These are phyloP conservation scores for Perilla frutescens DNA, from an alignment of 257 asterid genomes.

Conservation along the genomic window DNA sequence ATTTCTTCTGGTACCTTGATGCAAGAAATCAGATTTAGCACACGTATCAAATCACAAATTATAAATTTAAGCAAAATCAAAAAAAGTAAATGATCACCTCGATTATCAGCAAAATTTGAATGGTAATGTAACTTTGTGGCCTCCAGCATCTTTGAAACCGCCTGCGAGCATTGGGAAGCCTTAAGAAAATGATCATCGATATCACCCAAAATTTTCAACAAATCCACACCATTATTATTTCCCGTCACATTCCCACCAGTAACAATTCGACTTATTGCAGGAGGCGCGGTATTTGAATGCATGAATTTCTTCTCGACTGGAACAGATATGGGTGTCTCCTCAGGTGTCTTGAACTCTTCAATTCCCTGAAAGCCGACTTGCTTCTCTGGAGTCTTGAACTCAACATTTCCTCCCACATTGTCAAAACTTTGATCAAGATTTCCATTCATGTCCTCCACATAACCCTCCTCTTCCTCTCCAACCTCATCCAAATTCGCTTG, in stretches of 20 bases:
- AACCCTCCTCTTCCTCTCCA: constrained; percentile 61
- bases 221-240: constrained; percentile 62
- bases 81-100: constrained; percentile 59
- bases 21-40: background rate
- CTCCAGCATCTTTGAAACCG: constrained; percentile 94
- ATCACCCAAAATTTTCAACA: constrained; percentile 68
- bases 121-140: constrained; percentile 95
- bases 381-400: constrained; percentile 79
- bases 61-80: background rate
- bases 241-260: constrained; percentile 44
- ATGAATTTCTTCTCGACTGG: constrained; percentile 56
- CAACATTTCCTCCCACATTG: constrained; percentile 44
- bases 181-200: constrained; percentile 88
- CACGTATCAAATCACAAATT: background rate
- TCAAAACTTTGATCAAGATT: constrained; percentile 39
- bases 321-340: constrained; percentile 48
- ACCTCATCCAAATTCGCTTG: constrained; percentile 55
- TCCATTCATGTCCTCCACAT: constrained; percentile 49
- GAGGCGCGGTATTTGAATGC: constrained; percentile 91
- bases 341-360: constrained; percentile 74
- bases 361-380: constrained; percentile 50
- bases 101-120: constrained; percentile 91
- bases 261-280: constrained; percentile 47
- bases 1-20: background rate
- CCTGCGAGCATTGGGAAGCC: constrained; percentile 88